Evolutionary conservation across 2,329 filamentous ascomycete species (phyloP), one percentile per base, ranked within the genome.

Genomic region (Sphaerulina vaccinii): DNA sequence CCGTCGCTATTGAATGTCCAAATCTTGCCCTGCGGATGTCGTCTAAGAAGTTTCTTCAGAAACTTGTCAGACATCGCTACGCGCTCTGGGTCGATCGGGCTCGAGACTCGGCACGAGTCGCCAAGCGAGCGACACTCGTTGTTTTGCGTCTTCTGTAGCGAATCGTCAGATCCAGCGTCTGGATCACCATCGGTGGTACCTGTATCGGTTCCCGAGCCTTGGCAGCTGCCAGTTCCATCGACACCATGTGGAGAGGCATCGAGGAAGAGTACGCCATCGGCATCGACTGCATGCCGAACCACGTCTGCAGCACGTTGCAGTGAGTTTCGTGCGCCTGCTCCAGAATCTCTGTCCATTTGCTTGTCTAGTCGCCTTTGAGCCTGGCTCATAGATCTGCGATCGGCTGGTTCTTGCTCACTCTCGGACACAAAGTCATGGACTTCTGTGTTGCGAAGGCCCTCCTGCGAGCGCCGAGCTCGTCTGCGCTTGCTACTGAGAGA

Each of bases 231-330:
- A 5, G 32, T 47, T n/a, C 32, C 43, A 2, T 47, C 43, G 9
- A 15, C 13, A 18, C 43, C 43, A 16, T 16, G 33, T 3, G 33
- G 13, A 3, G 57, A 51, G 2, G 62, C 68, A 50, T 73, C 71
- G 15, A 75, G 52, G 49, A 74, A 72, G 0, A 72, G 62, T 11
- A 78, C 74, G 2, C 75, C 76, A 7, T 77, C 75, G 3, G 73
- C 72, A 9, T 67, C 65, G 5, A 79, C 60, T 18, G 75, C 73
- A 43, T 77, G 70, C 1, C 71, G 70, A 3, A 80, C 69, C n/a
- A 47, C 7, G 6, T 47, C 43, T 6, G 43, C 43, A 4, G 43
- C 43, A 7, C 43, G 29, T 13, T 67, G 63, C 44, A 79, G 77
- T 1, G 73, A 72, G 56, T 41, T 27, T 18, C 36, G 36, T 15